These are phyloP conservation scores for Persicaria tinctoria DNA, from an alignment of 148 eudicot species.

Conservation along the genomic window DNA sequence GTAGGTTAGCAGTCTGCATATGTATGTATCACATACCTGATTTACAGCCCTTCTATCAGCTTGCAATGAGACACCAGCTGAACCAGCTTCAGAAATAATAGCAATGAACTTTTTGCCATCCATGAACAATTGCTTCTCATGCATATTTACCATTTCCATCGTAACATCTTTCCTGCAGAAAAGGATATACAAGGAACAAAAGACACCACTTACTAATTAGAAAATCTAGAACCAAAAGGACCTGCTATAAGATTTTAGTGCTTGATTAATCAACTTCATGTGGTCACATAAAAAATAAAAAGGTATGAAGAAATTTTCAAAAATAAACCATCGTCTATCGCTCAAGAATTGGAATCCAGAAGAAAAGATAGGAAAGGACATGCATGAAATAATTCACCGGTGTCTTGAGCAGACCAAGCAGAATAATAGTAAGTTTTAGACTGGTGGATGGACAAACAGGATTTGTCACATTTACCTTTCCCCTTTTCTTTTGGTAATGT, in stretches of 20 bases:
- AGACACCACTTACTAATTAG: not conserved
- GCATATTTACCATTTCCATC: constrained; percentile 99
- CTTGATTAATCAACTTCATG: not conserved
- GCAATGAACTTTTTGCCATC: constrained; percentile 84
- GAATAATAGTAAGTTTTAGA: not conserved
- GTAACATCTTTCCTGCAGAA: constrained; percentile 74
- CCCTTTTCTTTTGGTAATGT: not conserved
- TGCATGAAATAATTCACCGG: not conserved
- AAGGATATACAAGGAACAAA: not conserved
- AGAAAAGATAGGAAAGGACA: not conserved
- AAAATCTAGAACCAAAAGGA: not conserved
- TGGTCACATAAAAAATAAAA: not conserved
- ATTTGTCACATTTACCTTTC: not conserved
- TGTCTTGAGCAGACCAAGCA: not conserved
- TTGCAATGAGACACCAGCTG: constrained; percentile 98
- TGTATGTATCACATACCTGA: constrained; percentile 44
- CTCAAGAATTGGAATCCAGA: not conserved
- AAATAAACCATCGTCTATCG: not conserved
- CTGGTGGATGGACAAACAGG: not conserved
- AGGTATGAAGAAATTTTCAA: not conserved
- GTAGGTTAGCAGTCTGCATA: not conserved
- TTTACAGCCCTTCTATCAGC: constrained; percentile 93
- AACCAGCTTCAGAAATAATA: constrained; percentile 96
- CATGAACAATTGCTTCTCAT: constrained; percentile 94
- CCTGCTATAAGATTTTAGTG: not conserved